Base-by-base conservation (phyloP, 192 early-diverging fungal species). In the Rhizophagus prolifer region DNA sequence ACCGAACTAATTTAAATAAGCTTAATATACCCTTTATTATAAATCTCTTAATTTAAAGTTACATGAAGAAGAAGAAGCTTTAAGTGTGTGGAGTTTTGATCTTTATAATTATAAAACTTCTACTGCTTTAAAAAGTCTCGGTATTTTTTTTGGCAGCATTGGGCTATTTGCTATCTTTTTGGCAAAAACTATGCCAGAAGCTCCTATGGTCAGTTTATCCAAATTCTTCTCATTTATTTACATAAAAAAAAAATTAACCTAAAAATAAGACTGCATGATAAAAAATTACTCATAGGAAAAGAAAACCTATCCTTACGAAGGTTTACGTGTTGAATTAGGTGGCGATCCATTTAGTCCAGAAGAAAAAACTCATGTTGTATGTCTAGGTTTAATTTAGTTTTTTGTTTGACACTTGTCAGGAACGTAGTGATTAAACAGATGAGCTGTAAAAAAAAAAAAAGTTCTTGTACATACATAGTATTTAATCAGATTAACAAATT, bases 321-420 rank as follows among this genome's bases (percentile, higher is more conserved):
- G 47, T n/a, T 58, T 72, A 36, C 70, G 70, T 58, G 26, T 72
- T 72, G 70, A 72, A 72, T 58, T 72, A 26, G 70, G 70, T 16
- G 16, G 50, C 4, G 54, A 72, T 30, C 26, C 70, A 12, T 10
- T 26, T 36, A 34, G 36, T 58, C 70, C 34, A 28, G 34, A 66
- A 28, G 64, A 66, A 28, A 34, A 34, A 36, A 31, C 14, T 34
- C 23, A 0, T 28, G 34, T n/a, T 9, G 64, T 66, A 66, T 34
- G 64, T 34, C 31, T 34, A 34, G 1, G 31, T 66, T 28, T 19
- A 26, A 10, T 19, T 19, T 19, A 65, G 10, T 16, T 21, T 66
- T 34, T 31, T 34, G 2, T 34, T 34, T 34, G 31, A 34, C 4
- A 34, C 4, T 54, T 54, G 16, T 54, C 19, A 54, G 50, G 19